Evolutionary conservation across 2,329 filamentous ascomycete species (phyloP).

Genomic region (Fonsecaea nubica): DNA sequence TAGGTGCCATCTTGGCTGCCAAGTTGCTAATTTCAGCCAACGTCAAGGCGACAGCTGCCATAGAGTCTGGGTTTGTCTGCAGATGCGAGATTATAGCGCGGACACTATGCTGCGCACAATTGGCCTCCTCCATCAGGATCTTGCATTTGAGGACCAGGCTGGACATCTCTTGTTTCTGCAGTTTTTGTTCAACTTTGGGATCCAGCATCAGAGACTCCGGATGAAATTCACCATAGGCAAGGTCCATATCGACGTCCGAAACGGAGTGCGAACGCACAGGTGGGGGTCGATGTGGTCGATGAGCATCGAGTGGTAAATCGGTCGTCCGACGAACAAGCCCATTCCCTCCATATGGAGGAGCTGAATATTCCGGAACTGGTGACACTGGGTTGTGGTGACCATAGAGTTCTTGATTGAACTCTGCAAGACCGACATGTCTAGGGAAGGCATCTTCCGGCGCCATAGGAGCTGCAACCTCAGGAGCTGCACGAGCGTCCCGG

Average conservation of each 20-base stretch:
- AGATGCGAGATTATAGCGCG: constrained; percentile 80
- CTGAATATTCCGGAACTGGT: constrained; percentile 43
- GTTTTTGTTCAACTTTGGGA: constrained; percentile 54
- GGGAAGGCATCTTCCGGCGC: not conserved
- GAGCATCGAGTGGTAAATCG: constrained; percentile 33
- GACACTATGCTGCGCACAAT: constrained; percentile 86
- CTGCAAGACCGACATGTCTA: constrained; percentile 30
- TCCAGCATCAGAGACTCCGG: constrained; percentile 62
- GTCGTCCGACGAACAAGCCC: constrained; percentile 38
- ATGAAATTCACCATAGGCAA: constrained; percentile 87
- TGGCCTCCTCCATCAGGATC: constrained; percentile 78
- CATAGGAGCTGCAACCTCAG: not conserved
- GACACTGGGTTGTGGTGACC: constrained; percentile 37
- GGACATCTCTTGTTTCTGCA: constrained; percentile 59
- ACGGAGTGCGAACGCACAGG: constrained; percentile 36
- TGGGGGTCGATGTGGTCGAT: constrained; percentile 25
- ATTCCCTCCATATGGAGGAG: constrained; percentile 22
- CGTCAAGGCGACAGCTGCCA: constrained; percentile 90
- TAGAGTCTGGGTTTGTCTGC: constrained; percentile 83
- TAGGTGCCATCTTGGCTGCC: constrained; percentile 81
- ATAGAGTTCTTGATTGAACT: constrained; percentile 40
- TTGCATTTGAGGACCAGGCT: constrained; percentile 77
- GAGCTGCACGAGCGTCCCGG: constrained; percentile 11
- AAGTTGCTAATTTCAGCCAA: constrained; percentile 88
- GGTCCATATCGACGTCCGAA: constrained; percentile 75